A percentile compares a stretch with the other conserved stretches of the same genome.
These are phyloP conservation scores for Coemansia sp. DNA, from an alignment of 192 early-diverging fungal genomes.

Conservation along the genomic window DNA sequence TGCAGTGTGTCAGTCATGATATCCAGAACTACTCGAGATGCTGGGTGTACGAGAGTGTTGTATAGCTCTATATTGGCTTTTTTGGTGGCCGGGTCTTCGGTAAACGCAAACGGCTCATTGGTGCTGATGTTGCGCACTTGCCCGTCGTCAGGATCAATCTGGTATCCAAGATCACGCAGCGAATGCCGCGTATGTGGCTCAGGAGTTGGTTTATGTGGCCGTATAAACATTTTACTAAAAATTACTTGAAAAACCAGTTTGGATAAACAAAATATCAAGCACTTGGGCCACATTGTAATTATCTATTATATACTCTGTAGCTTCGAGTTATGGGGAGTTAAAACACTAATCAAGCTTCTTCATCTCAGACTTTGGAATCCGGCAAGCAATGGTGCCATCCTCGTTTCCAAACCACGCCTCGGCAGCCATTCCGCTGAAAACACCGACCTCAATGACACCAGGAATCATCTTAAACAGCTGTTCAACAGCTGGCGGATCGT, in stretches of 20 bases:
- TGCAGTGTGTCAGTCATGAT: slow-evolving; percentile 16
- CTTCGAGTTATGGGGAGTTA: too few species aligned
- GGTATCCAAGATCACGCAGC: slow-evolving; percentile 36
- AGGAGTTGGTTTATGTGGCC: slow-evolving; percentile 26
- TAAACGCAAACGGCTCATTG: slow-evolving; percentile 15
- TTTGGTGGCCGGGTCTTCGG: neutral
- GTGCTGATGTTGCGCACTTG: slow-evolving; percentile 17
- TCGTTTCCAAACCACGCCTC: slow-evolving; percentile 82
- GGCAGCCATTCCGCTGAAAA: slow-evolving; percentile 85
- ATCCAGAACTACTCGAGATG: slow-evolving; percentile 27
- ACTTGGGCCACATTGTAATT: too few species aligned
- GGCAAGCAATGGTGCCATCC: slow-evolving; percentile 63
- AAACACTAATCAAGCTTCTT: slow-evolving; percentile 14
- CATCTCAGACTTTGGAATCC: slow-evolving; percentile 22
- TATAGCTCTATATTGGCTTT: slow-evolving; percentile 25
- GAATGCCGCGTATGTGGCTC: slow-evolving; percentile 16
- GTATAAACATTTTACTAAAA: slow-evolving; percentile 36
- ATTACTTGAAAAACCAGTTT: neutral
- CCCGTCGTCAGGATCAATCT: slow-evolving; percentile 28
- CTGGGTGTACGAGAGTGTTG: slow-evolving; percentile 14
- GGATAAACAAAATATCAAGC: neutral
- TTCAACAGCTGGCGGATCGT: slow-evolving; percentile 59
- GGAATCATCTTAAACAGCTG: slow-evolving; percentile 67
- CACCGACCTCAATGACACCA: slow-evolving; percentile 89
- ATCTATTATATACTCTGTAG: too few species aligned